These are phyloP conservation scores for Nemania sp. DNA, from an alignment of 2,329 filamentous ascomycete species.

Conservation along the genomic window DNA sequence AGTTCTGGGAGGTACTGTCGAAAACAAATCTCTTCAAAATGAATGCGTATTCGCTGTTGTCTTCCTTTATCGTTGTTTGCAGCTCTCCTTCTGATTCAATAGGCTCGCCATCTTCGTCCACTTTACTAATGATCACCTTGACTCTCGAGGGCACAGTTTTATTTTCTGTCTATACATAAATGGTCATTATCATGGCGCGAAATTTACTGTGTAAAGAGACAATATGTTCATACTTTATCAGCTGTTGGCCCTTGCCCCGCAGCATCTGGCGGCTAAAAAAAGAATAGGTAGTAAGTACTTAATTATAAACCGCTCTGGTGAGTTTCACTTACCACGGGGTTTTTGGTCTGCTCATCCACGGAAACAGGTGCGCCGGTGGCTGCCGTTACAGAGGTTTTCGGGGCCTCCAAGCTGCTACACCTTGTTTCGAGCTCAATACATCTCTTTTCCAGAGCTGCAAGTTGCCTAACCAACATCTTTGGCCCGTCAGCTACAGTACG, in stretches of 20 bases:
- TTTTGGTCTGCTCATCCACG: not conserved
- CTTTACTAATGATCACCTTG: conserved; percentile 9
- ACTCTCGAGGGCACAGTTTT: not conserved
- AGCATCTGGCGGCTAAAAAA: not conserved
- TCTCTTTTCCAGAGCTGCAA: conserved; percentile 2
- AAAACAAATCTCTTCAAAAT: conserved; percentile 1
- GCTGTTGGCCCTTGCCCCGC: not conserved
- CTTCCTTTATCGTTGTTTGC: not conserved
- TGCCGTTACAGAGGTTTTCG: not conserved
- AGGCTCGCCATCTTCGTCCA: not conserved
- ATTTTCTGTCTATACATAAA: not conserved
- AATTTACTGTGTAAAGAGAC: not conserved
- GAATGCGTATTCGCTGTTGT: conserved; percentile 1
- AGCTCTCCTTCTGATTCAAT: conserved; percentile 3
- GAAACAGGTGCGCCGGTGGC: too few species aligned
- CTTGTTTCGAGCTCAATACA: conserved; percentile 3
- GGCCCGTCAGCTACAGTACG: not conserved
- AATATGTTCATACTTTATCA: not conserved
- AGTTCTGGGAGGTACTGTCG: not conserved
- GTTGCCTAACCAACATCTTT: not conserved
- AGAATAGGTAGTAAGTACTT: not conserved
- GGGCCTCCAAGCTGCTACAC: not conserved
- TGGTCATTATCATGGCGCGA: not conserved
- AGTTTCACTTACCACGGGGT: not conserved
- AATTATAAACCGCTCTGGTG: too few species aligned